phyloP scores from a whole-genome alignment of 1,139 yeast genomes.

The Blastobotrys buckinghamii region DNA sequence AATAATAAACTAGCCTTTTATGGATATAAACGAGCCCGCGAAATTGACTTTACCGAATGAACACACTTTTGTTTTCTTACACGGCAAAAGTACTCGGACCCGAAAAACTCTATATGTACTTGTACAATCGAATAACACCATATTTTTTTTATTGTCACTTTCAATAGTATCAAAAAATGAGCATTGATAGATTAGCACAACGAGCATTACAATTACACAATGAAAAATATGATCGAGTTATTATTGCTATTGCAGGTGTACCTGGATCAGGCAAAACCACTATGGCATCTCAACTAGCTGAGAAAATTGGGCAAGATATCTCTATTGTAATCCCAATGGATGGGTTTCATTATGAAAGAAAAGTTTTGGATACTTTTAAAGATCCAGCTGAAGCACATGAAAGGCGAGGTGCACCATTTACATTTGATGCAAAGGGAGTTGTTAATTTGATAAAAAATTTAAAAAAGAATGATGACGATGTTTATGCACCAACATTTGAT shows the following conservation, averaged over 20 bases:
- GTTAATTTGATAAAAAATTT: conserved; percentile 33
- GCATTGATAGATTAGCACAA: conserved; percentile 5
- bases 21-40: no score
- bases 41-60: no score
- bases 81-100: no score
- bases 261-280: conserved; percentile 88
- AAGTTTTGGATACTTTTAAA: conserved; percentile 44
- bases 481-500: conserved; percentile 69
- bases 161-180: conserved; percentile 10
- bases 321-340: conserved; percentile 62
- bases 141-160: no score
- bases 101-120: no score
- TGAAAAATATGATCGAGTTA: conserved; percentile 36
- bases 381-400: conserved; percentile 53
- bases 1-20: no score
- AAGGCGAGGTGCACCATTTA: conserved; percentile 79
- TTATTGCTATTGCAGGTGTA: conserved; percentile 61
- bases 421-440: conserved; percentile 61
- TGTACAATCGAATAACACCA: no score
- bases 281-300: conserved; percentile 43
- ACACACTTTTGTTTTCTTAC: no score
- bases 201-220: conserved; percentile 5
- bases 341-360: conserved; percentile 73
- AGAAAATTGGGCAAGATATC: conserved; percentile 33
- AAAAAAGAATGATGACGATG: conserved; percentile 40